Percentiles rank a stretch among this genome's conserved stretches.
Conservation (phyloP, 257 asterid genomes). For the Capsicum chinense region DNA sequence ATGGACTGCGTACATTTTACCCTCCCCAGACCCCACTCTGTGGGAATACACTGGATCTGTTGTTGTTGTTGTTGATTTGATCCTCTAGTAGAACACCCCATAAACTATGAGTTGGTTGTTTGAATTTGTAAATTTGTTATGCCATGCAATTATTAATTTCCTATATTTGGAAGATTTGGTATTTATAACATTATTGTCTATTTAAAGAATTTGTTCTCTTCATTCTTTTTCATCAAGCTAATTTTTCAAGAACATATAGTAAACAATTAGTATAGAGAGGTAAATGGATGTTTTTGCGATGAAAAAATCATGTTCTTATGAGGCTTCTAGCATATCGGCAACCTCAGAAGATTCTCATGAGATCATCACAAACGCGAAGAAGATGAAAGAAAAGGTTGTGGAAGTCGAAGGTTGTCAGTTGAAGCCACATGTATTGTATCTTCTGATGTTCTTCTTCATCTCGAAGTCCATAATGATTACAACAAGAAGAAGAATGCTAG, state of each 20-base stretch:
- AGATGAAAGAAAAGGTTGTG: conserved; percentile 28
- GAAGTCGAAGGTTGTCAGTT: conserved; percentile 24
- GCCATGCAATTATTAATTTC: not conserved
- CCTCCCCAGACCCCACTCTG: too few species aligned
- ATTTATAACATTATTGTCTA: not conserved
- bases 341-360: conserved; percentile 45
- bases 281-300: not conserved
- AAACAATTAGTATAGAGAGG: not conserved
- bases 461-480: conserved; percentile 44
- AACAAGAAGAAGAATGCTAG: not conserved
- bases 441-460: conserved; percentile 40
- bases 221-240: not conserved
- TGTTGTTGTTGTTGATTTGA: too few species aligned
- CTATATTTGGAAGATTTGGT: conserved; percentile 18
- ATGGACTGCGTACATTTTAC: too few species aligned
- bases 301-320: conserved; percentile 48
- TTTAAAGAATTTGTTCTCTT: not conserved
- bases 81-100: not conserved
- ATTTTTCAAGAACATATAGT: not conserved
- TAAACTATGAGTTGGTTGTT: not conserved
- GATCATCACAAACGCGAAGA: conserved; percentile 17
- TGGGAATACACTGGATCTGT: too few species aligned
- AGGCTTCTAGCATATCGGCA: conserved; percentile 56
- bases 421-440: conserved; percentile 11
- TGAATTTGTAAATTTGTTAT: conserved; percentile 5